Evolutionary conservation across 805 yeast genomes (phyloP).

Genomic region (Suhomyces emberorum): DNA sequence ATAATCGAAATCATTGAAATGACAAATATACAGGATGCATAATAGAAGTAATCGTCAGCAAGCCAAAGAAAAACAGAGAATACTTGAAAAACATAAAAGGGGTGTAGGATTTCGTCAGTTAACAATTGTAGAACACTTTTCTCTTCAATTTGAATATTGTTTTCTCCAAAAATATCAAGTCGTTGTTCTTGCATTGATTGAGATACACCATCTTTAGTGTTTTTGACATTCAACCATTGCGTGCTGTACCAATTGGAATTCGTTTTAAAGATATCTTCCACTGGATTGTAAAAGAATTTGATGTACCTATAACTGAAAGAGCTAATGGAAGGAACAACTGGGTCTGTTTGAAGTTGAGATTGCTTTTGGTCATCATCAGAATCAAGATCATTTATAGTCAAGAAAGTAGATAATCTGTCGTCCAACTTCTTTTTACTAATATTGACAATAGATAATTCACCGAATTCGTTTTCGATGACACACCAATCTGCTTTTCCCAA

Average conservation of each 20-base stretch:
- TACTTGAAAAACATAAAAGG: conserved; percentile 92
- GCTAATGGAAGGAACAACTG: conserved; percentile 65
- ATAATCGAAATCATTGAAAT: conserved; percentile 79
- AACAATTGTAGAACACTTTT: conserved; percentile 64
- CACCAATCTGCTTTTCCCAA: conserved; percentile 89
- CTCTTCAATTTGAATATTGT: conserved; percentile 71
- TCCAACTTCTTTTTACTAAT: conserved; percentile 63
- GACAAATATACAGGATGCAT: conserved; percentile 86
- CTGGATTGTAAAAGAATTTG: conserved; percentile 77
- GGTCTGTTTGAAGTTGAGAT: conserved; percentile 44
- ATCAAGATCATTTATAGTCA: conserved; percentile 32
- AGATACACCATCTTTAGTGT: conserved; percentile 65
- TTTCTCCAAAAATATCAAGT: conserved; percentile 68
- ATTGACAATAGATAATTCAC: conserved; percentile 64
- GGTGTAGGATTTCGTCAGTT: conserved; percentile 87
- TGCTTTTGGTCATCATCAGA: conserved; percentile 24
- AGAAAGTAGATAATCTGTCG: conserved; percentile 66
- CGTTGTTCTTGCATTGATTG: conserved; percentile 69
- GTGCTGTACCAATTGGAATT: conserved; percentile 85
- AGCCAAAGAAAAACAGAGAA: conserved; percentile 91
- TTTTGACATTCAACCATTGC: conserved; percentile 63
- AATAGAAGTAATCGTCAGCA: conserved; percentile 87
- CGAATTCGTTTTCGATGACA: conserved; percentile 90
- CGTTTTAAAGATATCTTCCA: conserved; percentile 80
- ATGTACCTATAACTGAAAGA: conserved; percentile 80